Conservation (phyloP, 2,329 filamentous ascomycete species). For the Cordyceps tenuipes region DNA sequence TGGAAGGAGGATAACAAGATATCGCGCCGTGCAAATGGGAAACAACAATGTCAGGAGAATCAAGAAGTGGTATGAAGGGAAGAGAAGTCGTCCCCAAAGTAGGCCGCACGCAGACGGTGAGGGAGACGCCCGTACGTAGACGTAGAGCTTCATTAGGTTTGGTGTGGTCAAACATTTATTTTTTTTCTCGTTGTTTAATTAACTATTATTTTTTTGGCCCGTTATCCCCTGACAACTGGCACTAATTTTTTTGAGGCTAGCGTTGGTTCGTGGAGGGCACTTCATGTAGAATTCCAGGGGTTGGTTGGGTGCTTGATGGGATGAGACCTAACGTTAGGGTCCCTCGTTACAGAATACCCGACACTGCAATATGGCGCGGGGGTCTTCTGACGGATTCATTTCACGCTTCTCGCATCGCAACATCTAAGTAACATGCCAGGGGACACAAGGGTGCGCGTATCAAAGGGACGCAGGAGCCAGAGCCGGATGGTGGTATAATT, state of each 20-base stretch:
- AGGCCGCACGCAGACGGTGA: not conserved
- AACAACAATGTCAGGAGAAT: not conserved
- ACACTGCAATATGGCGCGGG: too few species aligned
- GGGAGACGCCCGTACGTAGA: not conserved
- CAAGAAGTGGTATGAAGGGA: not conserved
- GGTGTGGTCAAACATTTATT: not conserved
- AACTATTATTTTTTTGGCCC: not conserved
- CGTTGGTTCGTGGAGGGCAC: too few species aligned
- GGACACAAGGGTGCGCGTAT: too few species aligned
- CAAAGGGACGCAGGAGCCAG: too few species aligned
- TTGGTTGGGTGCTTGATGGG: too few species aligned
- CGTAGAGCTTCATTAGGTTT: not conserved
- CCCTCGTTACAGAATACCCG: too few species aligned
- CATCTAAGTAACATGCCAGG: too few species aligned
- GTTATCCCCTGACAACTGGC: not conserved
- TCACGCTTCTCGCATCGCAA: too few species aligned
- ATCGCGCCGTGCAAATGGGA: not conserved
- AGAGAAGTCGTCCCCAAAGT: not conserved
- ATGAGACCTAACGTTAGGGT: too few species aligned
- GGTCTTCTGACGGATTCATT: not conserved
- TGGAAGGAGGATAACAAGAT: slow-evolving; percentile 13
- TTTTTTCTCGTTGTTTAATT: not conserved
- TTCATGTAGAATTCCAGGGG: too few species aligned
- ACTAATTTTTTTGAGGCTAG: not conserved
- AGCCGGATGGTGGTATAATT: too few species aligned